Conservation (phyloP, 1,284 basidiomycete genomes). For the Macrocystidia cucumis region DNA sequence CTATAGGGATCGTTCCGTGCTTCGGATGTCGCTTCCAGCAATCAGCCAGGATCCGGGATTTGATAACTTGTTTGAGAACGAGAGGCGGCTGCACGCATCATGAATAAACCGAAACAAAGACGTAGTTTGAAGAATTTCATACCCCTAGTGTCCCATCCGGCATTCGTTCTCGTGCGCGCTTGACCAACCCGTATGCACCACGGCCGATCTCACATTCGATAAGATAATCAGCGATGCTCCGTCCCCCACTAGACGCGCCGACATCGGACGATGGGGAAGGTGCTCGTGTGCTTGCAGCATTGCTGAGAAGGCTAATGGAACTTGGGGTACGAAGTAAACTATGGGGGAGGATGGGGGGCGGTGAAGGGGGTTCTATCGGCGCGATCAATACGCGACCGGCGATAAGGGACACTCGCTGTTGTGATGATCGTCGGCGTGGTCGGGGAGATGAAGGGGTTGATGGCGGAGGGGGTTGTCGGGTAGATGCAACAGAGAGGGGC, state of each 20-base stretch:
- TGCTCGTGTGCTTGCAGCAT: slow-evolving; percentile 48
- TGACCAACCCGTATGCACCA: slow-evolving; percentile 97
- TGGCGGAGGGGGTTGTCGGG: slow-evolving; percentile 19
- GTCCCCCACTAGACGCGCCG: slow-evolving; percentile 45
- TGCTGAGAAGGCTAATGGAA: slow-evolving; percentile 52
- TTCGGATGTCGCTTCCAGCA: slow-evolving; percentile 98
- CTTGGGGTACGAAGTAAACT: slow-evolving; percentile 56
- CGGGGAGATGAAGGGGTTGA: slow-evolving; percentile 39
- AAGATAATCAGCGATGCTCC: slow-evolving; percentile 71
- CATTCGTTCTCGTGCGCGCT: slow-evolving; percentile 78
- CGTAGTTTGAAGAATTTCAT: slow-evolving; percentile 25
- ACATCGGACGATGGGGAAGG: slow-evolving; percentile 48
- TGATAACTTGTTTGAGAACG: slow-evolving; percentile 98
- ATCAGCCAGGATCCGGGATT: slow-evolving; percentile 95
- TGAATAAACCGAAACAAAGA: slow-evolving; percentile 10
- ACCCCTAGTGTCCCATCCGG: slow-evolving; percentile 77
- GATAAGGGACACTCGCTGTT: slow-evolving; percentile 74
- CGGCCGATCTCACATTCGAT: slow-evolving; percentile 86
- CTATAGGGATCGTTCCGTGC: slow-evolving; percentile 95
- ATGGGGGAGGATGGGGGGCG: slow-evolving; percentile 48
- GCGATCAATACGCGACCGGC: slow-evolving; percentile 73
- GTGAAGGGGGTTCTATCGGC: slow-evolving; percentile 59
- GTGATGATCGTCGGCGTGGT: slow-evolving; percentile 67
- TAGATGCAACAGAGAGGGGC: slow-evolving; percentile 10
- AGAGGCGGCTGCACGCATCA: slow-evolving; percentile 47